Percentiles rank a stretch among this genome's conserved stretches.
phyloP scores from a whole-genome alignment of 2,329 filamentous ascomycete species.

The Venturia oleaginea region DNA sequence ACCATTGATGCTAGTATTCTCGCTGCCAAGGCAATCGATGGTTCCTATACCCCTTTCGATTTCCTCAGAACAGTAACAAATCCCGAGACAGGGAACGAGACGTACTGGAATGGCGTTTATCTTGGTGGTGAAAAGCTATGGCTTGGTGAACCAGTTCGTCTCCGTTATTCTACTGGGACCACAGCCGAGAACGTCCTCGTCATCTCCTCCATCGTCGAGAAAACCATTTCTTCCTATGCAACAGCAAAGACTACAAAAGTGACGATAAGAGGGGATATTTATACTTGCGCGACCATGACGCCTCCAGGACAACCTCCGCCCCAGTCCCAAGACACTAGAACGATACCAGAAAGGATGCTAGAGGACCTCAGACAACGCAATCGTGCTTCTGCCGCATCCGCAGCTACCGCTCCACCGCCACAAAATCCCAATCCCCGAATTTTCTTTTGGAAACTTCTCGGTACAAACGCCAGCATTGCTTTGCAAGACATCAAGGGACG shows the following conservation, averaged over 20 bases:
- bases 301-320: constrained; percentile 19
- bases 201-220: constrained; percentile 35
- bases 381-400: constrained; percentile 26
- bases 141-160: constrained; percentile 49
- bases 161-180: constrained; percentile 29
- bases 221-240: constrained; percentile 17
- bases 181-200: constrained; percentile 41
- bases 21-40: constrained; percentile 46
- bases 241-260: constrained; percentile 24
- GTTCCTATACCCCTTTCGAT: constrained; percentile 45
- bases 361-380: constrained; percentile 44
- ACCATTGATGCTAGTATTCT: constrained; percentile 50
- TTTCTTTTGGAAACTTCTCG: constrained; percentile 36
- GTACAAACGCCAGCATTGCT: constrained; percentile 25
- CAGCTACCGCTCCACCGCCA: constrained; percentile 21
- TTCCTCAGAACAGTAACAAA: constrained; percentile 21
- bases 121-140: constrained; percentile 52
- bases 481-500: constrained; percentile 47
- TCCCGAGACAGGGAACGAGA: constrained; percentile 19
- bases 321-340: constrained; percentile 21
- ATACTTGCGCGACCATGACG: constrained; percentile 36
- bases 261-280: constrained; percentile 42
- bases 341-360: constrained; percentile 42
- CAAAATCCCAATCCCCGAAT: neutral
- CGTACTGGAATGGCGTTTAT: constrained; percentile 43